These are phyloP conservation scores for Cyamopsis tetragonoloba DNA, from an alignment of 306 rosid species.

Conservation along the genomic window DNA sequence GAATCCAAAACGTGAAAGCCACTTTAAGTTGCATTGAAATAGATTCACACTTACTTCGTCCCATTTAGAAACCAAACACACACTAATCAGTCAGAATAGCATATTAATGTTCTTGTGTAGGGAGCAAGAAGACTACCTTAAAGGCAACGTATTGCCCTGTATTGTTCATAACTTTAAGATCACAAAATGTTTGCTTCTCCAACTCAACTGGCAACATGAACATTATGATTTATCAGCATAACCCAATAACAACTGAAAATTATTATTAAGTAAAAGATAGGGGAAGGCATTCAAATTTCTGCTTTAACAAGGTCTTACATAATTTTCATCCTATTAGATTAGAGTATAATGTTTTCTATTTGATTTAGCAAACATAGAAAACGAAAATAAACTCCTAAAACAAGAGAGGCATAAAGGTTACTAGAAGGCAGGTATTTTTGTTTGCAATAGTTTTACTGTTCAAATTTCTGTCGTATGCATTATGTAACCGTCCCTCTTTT, in stretches of 20 bases:
- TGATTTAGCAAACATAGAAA: neutral
- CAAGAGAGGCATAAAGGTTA: neutral
- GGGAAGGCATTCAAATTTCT: neutral
- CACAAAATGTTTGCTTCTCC: slow-evolving; percentile 70
- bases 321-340: neutral
- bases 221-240: slow-evolving; percentile 24
- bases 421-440: neutral
- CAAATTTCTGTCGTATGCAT: neutral
- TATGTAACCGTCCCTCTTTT: neutral
- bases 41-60: no score
- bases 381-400: neutral
- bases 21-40: no score
- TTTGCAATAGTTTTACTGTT: neutral
- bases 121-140: slow-evolving; percentile 43
- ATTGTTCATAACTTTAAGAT: slow-evolving; percentile 65
- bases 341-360: neutral
- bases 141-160: slow-evolving; percentile 67
- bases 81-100: slow-evolving; percentile 2
- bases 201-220: slow-evolving; percentile 56
- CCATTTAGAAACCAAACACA: no score
- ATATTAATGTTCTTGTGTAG: neutral
- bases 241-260: slow-evolving; percentile 3
- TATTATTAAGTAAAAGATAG: neutral
- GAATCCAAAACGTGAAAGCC: no score
- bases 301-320: neutral